Conservation (phyloP, 169 alveolate genomes). For the Plasmodium yoelii region DNA sequence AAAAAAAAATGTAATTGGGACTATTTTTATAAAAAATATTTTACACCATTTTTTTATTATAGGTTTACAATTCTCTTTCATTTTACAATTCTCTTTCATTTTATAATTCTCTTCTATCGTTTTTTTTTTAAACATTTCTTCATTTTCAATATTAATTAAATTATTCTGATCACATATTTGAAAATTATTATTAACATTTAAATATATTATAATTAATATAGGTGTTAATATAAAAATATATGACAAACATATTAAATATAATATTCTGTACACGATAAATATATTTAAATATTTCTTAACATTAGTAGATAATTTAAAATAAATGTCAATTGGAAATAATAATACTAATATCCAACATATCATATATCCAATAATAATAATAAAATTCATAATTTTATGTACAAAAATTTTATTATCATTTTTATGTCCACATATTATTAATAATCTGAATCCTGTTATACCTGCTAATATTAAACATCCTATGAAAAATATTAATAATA, state of each 20-base stretch:
- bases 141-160: not conserved
- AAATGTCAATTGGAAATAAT: conserved; percentile 36
- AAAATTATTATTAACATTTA: not conserved
- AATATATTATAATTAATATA: conserved; percentile 9
- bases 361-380: conserved; percentile 51
- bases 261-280: conserved; percentile 8
- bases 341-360: conserved; percentile 34
- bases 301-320: not conserved
- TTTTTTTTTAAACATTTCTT: not conserved
- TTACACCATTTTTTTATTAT: not conserved
- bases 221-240: conserved; percentile 31
- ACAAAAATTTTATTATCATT: conserved; percentile 16
- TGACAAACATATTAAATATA: not conserved
- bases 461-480: conserved; percentile 23
- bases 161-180: not conserved
- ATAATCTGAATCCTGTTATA: conserved; percentile 7
- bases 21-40: conserved; percentile 12
- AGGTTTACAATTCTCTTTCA: not conserved
- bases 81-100: not conserved
- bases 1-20: conserved; percentile 2
- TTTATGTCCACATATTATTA: conserved; percentile 30
- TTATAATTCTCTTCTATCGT: not conserved
- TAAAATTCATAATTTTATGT: conserved; percentile 1
- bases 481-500: conserved; percentile 4
- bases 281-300: conserved; percentile 16